Evolutionary conservation across 2,329 filamentous ascomycete species (phyloP), one percentile per base, ranked within the genome.

Genomic region (Stemphylium beticola): DNA sequence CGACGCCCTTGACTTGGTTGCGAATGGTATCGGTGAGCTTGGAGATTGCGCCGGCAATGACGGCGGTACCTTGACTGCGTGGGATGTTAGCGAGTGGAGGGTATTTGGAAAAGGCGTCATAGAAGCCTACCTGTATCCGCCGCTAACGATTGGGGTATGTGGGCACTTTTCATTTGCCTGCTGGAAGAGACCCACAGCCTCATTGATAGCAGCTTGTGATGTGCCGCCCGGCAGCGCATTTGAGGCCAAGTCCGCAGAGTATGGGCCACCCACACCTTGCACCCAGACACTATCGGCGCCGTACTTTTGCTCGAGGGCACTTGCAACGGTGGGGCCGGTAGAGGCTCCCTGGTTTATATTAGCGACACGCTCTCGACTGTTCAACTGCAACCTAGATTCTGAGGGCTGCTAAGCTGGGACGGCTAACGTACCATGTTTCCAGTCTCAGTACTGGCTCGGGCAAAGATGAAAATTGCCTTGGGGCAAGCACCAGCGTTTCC

Each of bases 101-200:
- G 4, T 29, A 4, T 9, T 15, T 22, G 31, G 8, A 3, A 40
- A 31, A 10, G 9, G 4, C 7, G 10, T 36, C 6, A 18, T 2
- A 4, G 4, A 11, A 20, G 6, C 22, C 33, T 74, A 77, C 66
- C 73, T 77, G 61, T 79, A 79, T 4, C 77, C 77, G 15, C 74
- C 74, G 14, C 72, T 69, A 14, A 78, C 71, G 38, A 79, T 61
- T 12, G 66, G 67, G 4, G 74, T 73, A 52, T 66, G 52, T 5
- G 75, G 75, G 57, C 77, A 79, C 36, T 77, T 73, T 4, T 57
- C 62, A 39, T 72, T 72, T 4, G 74, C 76, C 34, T 71, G 46
- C 9, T 67, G 67, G 62, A 78, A 72, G 14, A 78, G 66, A 0
- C 64, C 53, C n/a, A 67, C 64, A 51, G 74, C 74, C 48, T 74